A percentile compares a stretch with the other conserved stretches of the same genome.
phyloP scores from a whole-genome alignment of 441 rosid species.

The Pelargonium fulgidum region DNA sequence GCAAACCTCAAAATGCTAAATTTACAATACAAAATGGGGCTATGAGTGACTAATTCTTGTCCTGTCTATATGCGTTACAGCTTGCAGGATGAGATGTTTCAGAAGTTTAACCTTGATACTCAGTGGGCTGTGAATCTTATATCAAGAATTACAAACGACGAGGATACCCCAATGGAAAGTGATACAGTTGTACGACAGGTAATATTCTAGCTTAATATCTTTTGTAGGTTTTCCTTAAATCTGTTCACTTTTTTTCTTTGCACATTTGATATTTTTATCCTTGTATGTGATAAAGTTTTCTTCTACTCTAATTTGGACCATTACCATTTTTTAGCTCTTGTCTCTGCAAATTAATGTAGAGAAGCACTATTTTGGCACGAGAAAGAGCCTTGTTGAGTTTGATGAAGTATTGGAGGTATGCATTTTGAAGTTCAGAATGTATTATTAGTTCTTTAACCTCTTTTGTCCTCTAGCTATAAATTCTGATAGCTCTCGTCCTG shows the following conservation, averaged over 20 bases:
- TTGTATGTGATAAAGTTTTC: not conserved
- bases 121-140: slow-evolving; percentile 93
- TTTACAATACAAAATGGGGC: not conserved
- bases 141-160: slow-evolving; percentile 75
- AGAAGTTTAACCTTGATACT: slow-evolving; percentile 86
- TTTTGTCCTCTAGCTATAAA: not conserved
- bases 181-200: slow-evolving; percentile 83
- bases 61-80: slow-evolving; percentile 34
- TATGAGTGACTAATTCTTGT: slow-evolving; percentile 11
- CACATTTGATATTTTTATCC: not conserved
- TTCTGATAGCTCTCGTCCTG: too few species aligned
- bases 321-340: slow-evolving; percentile 53
- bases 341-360: slow-evolving; percentile 82
- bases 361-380: slow-evolving; percentile 84
- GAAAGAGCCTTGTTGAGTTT: slow-evolving; percentile 94
- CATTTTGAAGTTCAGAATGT: not conserved
- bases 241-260: slow-evolving; percentile 3
- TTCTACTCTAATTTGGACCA: slow-evolving; percentile 20
- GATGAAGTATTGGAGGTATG: slow-evolving; percentile 96
- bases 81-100: slow-evolving; percentile 99
- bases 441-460: not conserved
- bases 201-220: slow-evolving; percentile 17
- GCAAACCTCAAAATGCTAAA: not conserved
- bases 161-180: slow-evolving; percentile 87
- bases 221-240: too few species aligned